Evolutionary conservation across 257 asterid species (phyloP).

Genomic region (Gardenia jasminoides): DNA sequence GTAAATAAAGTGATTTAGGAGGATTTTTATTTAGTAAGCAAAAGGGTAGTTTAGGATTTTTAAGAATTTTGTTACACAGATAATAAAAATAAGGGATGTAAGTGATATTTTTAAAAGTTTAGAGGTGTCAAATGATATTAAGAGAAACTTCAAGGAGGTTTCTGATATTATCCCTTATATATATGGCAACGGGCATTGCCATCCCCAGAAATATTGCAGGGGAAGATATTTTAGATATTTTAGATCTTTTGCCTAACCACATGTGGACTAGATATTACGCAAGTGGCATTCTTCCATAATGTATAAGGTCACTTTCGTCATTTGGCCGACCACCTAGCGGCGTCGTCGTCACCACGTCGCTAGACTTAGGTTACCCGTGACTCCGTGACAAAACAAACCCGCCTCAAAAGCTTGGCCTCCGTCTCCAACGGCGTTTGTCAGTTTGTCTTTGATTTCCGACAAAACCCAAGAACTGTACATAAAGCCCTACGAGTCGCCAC

Average conservation of each 20-base stretch:
- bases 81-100: no score
- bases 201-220: no score
- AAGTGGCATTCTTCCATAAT: neutral
- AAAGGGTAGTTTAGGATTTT: no score
- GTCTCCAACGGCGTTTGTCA: conserved; percentile 24
- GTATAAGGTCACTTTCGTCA: conserved; percentile 11
- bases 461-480: conserved; percentile 1
- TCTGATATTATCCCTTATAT: no score
- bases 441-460: neutral
- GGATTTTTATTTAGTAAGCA: no score
- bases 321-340: neutral
- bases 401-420: conserved; percentile 16
- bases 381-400: no score
- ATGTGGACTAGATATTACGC: neutral
- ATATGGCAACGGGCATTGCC: no score
- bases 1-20: no score
- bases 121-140: no score
- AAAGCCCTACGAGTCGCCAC: conserved; percentile 27
- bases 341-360: conserved; percentile 22
- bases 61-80: no score
- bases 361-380: neutral
- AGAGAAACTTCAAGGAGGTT: no score
- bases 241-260: conserved; percentile 29
- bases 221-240: conserved; percentile 19
- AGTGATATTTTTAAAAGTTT: no score